phyloP scores from a whole-genome alignment of 2,329 filamentous ascomycete genomes.

The Venturiaceae sp. region DNA sequence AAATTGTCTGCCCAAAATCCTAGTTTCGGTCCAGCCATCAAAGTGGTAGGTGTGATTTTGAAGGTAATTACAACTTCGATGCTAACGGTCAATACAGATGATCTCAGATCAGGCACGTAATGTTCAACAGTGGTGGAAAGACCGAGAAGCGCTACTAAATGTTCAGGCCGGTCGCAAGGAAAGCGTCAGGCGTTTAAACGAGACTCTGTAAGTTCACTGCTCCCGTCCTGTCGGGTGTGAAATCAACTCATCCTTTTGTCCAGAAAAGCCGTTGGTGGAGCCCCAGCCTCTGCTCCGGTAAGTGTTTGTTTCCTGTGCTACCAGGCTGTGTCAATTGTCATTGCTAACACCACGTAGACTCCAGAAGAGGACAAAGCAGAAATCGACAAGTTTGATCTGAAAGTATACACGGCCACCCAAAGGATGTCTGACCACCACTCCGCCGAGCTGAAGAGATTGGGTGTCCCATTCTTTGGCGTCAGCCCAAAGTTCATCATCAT shows the following conservation, averaged over 20 bases:
- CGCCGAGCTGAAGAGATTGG: constrained; percentile 44
- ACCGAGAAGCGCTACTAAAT: constrained; percentile 39
- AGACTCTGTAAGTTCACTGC: constrained; percentile 38
- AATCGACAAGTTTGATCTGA: constrained; percentile 48
- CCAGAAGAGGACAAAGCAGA: constrained; percentile 43
- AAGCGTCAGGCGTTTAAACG: constrained; percentile 44
- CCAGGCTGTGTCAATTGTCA: constrained; percentile 6
- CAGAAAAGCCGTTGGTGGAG: constrained; percentile 15
- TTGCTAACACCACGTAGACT: constrained; percentile 19
- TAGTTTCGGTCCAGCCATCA: constrained; percentile 21
- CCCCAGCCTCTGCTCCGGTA: constrained; percentile 2
- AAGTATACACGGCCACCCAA: constrained; percentile 50
- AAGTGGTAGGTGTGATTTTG: constrained; percentile 18
- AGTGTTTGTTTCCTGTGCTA: not conserved
- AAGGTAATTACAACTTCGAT: constrained; percentile 22
- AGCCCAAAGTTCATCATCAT: constrained; percentile 31
- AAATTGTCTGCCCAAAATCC: constrained; percentile 36
- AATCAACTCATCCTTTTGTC: not conserved
- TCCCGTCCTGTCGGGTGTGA: not conserved
- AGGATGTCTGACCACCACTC: constrained; percentile 52
- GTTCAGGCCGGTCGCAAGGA: constrained; percentile 42
- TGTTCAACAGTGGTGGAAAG: constrained; percentile 51
- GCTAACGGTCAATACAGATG: constrained; percentile 29
- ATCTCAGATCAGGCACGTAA: constrained; percentile 54
- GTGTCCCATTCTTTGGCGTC: constrained; percentile 52